Base-by-base conservation (phyloP, 345 rosid species). In the Balakata baccata region DNA sequence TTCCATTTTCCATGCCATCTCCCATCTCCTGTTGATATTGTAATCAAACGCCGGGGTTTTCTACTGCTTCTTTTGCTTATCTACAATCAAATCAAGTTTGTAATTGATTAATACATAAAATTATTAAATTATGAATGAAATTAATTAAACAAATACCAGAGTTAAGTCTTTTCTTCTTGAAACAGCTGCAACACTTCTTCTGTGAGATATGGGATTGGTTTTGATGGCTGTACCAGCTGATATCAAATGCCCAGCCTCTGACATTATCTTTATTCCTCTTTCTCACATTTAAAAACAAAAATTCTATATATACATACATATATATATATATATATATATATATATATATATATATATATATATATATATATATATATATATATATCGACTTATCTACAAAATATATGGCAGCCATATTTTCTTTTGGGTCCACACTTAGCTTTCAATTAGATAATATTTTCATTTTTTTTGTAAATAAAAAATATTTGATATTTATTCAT, bases 1-100 rank as follows among this genome's bases (percentile, higher is more conserved):
- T 63, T 87, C 97, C 94, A 94, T 2, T 71, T 79, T 20, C 92
- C 94, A 38, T 82, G 84, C 95, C 97, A 87, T 79, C 77, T 91
- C n/a, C 92, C 89, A 39, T 86, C 86, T 0, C 86, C 82, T 7
- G 97, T 87, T 7, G 96, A 88, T 62, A 94, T 69, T 0, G 82
- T 85, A 68, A 94, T 85, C 74, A 94, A 69, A 67, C 86, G 84
- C 1, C 82, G 79, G 0, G 79, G 81, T 22, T 6, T 72, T 69
- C 71, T 79, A 18, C 54, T n/a, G 4, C 54, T 66, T 56, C 50
- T 73, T 73, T 77, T 69, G 49, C 49, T 38, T 53, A 52, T 74
- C 79, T 83, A 77, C 8, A 29, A 66, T 74, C 25, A 51, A 34
- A 68, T 7, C n/a, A 16, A 23, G n/a, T 7, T 0, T 3, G 2